A percentile compares a stretch with the other conserved stretches of the same genome.
Evolutionary conservation across 169 alveolate species (phyloP).

Genomic region (Condylostoma magnum): DNA sequence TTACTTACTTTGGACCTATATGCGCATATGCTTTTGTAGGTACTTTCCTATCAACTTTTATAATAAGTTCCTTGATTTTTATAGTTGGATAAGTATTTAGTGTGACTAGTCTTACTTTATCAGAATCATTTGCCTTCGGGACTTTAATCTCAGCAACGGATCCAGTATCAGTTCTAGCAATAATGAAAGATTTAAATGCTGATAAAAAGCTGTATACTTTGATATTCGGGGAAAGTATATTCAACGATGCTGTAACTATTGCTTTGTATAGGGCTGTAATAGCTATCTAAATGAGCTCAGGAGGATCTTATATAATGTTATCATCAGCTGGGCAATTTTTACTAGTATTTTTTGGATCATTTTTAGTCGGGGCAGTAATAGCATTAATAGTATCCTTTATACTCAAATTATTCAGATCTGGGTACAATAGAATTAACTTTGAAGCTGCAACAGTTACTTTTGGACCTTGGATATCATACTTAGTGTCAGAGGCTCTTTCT

Average conservation of each 20-base stretch:
- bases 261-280: conserved; percentile 28
- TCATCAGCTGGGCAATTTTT: conserved; percentile 29
- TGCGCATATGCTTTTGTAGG: conserved; percentile 64
- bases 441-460: conserved; percentile 64
- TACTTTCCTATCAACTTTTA: conserved; percentile 47
- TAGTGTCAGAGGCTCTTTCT: conserved; percentile 51
- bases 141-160: conserved; percentile 74
- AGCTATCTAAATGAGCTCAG: neutral
- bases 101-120: conserved; percentile 8
- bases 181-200: conserved; percentile 51
- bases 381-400: conserved; percentile 61
- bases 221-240: conserved; percentile 74
- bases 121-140: conserved; percentile 66
- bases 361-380: conserved; percentile 52
- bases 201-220: conserved; percentile 51
- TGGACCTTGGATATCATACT: conserved; percentile 76
- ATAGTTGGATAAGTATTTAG: neutral
- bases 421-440: conserved; percentile 32
- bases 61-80: conserved; percentile 20
- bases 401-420: conserved; percentile 1
- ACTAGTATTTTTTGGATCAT: conserved; percentile 49
- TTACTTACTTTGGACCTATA: conserved; percentile 60
- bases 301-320: conserved; percentile 6
- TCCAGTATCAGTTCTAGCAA: conserved; percentile 73
- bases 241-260: conserved; percentile 75